These are phyloP conservation scores for Silybum marianum DNA, from an alignment of 129 eudicot species.

Conservation along the genomic window DNA sequence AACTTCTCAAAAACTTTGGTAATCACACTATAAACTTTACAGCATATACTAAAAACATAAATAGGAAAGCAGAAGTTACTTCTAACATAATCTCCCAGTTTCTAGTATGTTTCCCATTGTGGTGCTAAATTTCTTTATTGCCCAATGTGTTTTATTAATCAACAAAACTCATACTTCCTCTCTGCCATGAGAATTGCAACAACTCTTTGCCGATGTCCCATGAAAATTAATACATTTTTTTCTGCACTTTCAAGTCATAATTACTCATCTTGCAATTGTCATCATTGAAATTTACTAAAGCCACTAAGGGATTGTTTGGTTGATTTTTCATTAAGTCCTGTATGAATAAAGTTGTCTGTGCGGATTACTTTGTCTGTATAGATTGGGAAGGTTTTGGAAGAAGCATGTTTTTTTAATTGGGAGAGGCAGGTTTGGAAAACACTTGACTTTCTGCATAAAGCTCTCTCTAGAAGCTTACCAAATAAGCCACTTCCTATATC, in stretches of 20 bases:
- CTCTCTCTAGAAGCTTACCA: too few relatives aligned
- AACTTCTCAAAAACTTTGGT: not conserved
- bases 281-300: not conserved
- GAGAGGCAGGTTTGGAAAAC: too few relatives aligned
- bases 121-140: not conserved
- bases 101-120: not conserved
- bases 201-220: not conserved
- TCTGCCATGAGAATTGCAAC: not conserved
- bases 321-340: too few relatives aligned
- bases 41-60: not conserved
- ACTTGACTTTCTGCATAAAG: too few relatives aligned
- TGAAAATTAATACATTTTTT: not conserved
- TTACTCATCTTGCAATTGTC: not conserved
- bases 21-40: not conserved
- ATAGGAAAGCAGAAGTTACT: not conserved
- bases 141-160: not conserved
- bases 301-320: not conserved
- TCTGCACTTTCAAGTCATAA: not conserved
- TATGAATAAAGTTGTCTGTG: too few relatives aligned
- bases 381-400: too few relatives aligned
- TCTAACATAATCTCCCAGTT: not conserved
- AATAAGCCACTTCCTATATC: too few relatives aligned
- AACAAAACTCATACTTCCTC: not conserved
- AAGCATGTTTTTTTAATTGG: too few relatives aligned
- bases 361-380: too few relatives aligned